These are phyloP conservation scores for Agrocybe pediades DNA, from an alignment of 768 basidiomycete genomes.

Conservation along the genomic window DNA sequence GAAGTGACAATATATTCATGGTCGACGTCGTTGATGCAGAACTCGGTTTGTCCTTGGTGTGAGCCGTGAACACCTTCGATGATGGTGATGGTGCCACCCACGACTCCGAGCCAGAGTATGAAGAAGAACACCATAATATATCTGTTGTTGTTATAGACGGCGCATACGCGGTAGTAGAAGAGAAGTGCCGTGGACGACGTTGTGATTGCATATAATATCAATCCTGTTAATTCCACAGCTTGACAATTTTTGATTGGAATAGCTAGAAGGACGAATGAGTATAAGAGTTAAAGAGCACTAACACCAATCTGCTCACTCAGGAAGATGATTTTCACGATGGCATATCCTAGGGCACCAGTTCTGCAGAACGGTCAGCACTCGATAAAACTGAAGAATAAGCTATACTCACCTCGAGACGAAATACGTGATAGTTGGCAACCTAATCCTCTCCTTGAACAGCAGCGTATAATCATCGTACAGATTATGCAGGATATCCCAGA, in stretches of 20 bases:
- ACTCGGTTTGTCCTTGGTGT: conserved; percentile 8
- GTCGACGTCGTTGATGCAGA: conserved; percentile 7
- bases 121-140: conserved; percentile 11
- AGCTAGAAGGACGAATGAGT: neutral
- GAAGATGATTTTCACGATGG: conserved; percentile 1
- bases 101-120: conserved; percentile 11
- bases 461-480: conserved; percentile 12
- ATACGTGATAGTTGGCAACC: conserved; percentile 11
- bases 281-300: neutral
- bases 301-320: conserved; percentile 2
- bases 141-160: conserved; percentile 15
- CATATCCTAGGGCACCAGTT: conserved; percentile 3
- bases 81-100: conserved; percentile 8
- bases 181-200: conserved; percentile 13
- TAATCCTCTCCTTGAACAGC: conserved; percentile 4
- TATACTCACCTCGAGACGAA: conserved; percentile 14
- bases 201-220: conserved; percentile 8
- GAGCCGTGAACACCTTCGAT: conserved; percentile 8
- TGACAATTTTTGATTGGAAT: conserved; percentile 9
- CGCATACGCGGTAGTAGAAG: conserved; percentile 18
- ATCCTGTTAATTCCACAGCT: neutral
- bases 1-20: conserved; percentile 2
- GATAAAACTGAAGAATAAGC: neutral
- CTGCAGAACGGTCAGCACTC: neutral
- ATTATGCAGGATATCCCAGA: conserved; percentile 17